A percentile compares a stretch with the other conserved stretches of the same genome.
Evolutionary conservation across 371 early-diverging fungal species (phyloP).

Genomic region (Rhizomucor pusillus): DNA sequence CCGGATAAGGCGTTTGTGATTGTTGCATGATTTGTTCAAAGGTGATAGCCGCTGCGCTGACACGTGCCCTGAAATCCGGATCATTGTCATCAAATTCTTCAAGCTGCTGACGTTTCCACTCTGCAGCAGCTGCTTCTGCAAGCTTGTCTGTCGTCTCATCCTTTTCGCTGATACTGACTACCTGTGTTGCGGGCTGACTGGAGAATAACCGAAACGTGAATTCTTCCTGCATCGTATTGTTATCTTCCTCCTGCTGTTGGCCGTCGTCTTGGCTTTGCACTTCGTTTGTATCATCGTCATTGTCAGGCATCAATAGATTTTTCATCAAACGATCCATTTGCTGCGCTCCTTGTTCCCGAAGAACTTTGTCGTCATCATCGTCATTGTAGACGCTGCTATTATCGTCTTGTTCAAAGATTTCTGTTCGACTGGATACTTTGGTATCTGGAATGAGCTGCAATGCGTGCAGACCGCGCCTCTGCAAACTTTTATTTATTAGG

Average conservation of each 20-base stretch:
- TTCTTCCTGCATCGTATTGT: conserved; percentile 18
- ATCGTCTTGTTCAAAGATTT: conserved; percentile 25
- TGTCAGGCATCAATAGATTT: conserved; percentile 10
- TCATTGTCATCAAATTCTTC: conserved; percentile 43
- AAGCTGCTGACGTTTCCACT: conserved; percentile 12
- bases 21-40: conserved; percentile 33
- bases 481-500: too few species aligned
- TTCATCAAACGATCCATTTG: conserved; percentile 29
- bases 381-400: conserved; percentile 8
- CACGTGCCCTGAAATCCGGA: conserved; percentile 27
- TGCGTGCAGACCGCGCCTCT: too few species aligned
- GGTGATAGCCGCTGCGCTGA: conserved; percentile 21
- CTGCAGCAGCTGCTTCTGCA: conserved; percentile 11
- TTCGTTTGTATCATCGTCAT: conserved; percentile 2
- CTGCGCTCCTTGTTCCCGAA: conserved; percentile 6
- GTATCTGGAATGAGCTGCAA: conserved; percentile 4
- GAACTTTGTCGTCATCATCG: conserved; percentile 7
- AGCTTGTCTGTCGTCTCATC: conserved; percentile 22
- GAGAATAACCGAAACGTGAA: conserved; percentile 40
- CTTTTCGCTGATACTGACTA: conserved; percentile 23
- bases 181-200: conserved; percentile 29
- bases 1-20: conserved; percentile 28
- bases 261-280: neutral
- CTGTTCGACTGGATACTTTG: conserved; percentile 16
- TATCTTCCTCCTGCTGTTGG: conserved; percentile 2